Base-by-base conservation (phyloP, 257 asterid genomes). In the Hygrophila difformis region DNA sequence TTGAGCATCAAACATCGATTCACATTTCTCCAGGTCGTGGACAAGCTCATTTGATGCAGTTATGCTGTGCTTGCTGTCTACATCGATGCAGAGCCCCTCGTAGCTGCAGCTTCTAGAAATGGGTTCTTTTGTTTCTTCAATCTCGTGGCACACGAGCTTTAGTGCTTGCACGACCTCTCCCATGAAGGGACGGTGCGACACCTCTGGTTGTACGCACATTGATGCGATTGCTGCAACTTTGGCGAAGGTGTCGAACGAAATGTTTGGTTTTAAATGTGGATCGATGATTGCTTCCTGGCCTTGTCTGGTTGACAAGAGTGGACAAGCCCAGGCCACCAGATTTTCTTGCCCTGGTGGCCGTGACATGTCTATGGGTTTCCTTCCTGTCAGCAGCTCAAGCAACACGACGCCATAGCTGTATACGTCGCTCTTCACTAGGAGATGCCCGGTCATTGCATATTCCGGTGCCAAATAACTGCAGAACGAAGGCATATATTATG, bases 401-500 rank as follows among this genome's bases (percentile, higher is more conserved):
- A 89, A 86, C 21, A 89, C 98, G 2, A 89, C 98, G 0, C 98
- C 98, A 8, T 82, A 89, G 75, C 98, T 89, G 48, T 89, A 89
- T 18, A 84, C 98, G 53, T 89, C 98, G 21, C 98, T 89, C 53
- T 89, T 85, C 28, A 89, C 98, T 0, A 89, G 88, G 53, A 85
- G 91, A 70, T 89, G 98, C 51, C 98, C 97, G 0, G 96, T 89
- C 97, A 89, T 89, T 56, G 97, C 97, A 36, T 89, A 89, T 64
- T 89, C 97, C 0, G 96, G 97, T 48, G 97, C 97, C 44, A 89
- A 65, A 69, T 88, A 84, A 49, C 97, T 88, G 83, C 24, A 24
- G 5, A 28, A 47, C 9, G 12, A 37, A 54, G 40, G n/a, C n/a
- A n/a, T n/a, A n/a, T n/a, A n/a, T n/a, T n/a, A n/a, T n/a, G n/a